Percentiles rank a stretch among this genome's conserved stretches.
These are phyloP conservation scores for Clavaria fumosa DNA, from an alignment of 768 basidiomycete species.

Conservation along the genomic window DNA sequence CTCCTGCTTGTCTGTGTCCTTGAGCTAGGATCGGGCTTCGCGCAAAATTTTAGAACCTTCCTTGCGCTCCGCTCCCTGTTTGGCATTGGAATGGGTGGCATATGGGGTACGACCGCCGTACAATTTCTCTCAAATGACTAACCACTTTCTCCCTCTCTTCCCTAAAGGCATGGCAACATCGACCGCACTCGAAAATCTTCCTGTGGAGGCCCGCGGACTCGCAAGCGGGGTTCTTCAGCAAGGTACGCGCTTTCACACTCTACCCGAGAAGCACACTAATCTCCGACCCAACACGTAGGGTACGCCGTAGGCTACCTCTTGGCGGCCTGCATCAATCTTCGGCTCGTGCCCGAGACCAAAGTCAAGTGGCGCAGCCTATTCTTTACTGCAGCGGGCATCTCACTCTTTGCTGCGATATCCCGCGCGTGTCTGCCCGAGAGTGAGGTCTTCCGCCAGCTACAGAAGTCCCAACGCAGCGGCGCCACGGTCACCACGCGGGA, in stretches of 20 bases:
- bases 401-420: conserved; percentile 49
- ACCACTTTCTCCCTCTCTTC: too few species aligned
- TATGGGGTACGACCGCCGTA: too few species aligned
- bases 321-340: conserved; percentile 71
- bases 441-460: conserved; percentile 50
- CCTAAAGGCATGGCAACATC: conserved; percentile 56
- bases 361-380: conserved; percentile 63
- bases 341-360: conserved; percentile 31
- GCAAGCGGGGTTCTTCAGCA: conserved; percentile 77
- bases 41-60: conserved; percentile 61
- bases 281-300: too few species aligned
- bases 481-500: conserved; percentile 36
- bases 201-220: conserved; percentile 73
- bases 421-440: conserved; percentile 67
- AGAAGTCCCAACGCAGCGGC: conserved; percentile 36
- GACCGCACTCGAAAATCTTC: conserved; percentile 80
- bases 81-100: conserved; percentile 78
- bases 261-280: too few species aligned
- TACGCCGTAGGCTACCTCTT: conserved; percentile 78
- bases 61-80: conserved; percentile 72
- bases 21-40: conserved; percentile 71
- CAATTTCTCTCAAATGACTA: too few species aligned
- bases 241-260: too few species aligned
- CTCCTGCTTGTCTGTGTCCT: conserved; percentile 55
- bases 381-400: conserved; percentile 64